These are phyloP conservation scores for Sutorius eximius DNA, from an alignment of 1,284 basidiomycete genomes.

Conservation along the genomic window DNA sequence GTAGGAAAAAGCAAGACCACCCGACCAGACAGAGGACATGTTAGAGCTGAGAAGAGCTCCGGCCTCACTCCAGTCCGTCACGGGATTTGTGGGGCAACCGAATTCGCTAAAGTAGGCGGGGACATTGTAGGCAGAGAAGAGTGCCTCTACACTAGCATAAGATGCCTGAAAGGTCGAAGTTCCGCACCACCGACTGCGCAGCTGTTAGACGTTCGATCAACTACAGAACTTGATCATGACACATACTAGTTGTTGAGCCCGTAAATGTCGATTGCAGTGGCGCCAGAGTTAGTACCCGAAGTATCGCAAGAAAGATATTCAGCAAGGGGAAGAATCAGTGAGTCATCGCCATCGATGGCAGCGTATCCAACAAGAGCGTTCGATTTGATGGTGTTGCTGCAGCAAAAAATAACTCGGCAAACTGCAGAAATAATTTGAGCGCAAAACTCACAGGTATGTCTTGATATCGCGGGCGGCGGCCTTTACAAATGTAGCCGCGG, in stretches of 20 bases:
- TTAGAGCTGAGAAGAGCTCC: conserved; percentile 68
- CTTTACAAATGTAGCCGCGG: conserved; percentile 80
- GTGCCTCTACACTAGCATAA: conserved; percentile 53
- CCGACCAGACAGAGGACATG: conserved; percentile 82
- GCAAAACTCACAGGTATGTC: conserved; percentile 68
- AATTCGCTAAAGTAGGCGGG: conserved; percentile 91
- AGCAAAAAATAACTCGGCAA: neutral
- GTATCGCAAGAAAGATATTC: conserved; percentile 81
- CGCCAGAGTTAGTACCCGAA: conserved; percentile 50
- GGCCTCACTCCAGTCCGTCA: conserved; percentile 82
- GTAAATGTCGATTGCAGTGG: conserved; percentile 78
- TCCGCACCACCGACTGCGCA: conserved; percentile 76
- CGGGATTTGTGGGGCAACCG: conserved; percentile 66
- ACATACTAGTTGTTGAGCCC: conserved; percentile 79
- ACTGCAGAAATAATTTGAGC: neutral
- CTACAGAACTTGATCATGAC: neutral
- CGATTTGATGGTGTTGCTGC: conserved; percentile 65
- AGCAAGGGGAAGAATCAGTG: conserved; percentile 71
- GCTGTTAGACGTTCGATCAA: conserved; percentile 11
- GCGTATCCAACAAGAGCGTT: conserved; percentile 81
- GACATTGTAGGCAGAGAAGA: conserved; percentile 71
- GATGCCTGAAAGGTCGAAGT: conserved; percentile 55
- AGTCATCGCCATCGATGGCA: conserved; percentile 73
- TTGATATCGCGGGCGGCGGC: conserved; percentile 88
- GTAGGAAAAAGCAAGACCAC: conserved; percentile 86